phyloP scores from a whole-genome alignment of 441 rosid species.

The Dalechampia spathulata region DNA sequence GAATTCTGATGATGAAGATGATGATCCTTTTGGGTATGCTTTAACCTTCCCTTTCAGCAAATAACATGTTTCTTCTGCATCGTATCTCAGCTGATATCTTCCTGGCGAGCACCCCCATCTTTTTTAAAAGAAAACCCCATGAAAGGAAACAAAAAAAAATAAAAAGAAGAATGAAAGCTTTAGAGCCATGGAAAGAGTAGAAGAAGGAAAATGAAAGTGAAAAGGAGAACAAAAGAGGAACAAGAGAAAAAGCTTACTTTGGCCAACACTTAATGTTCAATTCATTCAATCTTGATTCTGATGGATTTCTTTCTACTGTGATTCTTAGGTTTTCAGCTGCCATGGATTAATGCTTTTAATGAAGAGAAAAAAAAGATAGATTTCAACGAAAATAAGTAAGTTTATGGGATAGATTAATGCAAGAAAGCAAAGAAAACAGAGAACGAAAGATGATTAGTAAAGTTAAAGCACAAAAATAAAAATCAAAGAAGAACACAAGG shows the following conservation, averaged over 20 bases:
- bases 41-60: slow-evolving; percentile 75
- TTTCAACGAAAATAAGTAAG: no score
- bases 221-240: background rate
- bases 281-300: slow-evolving; percentile 54
- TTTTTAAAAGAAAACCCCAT: background rate
- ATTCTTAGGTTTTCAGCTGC: slow-evolving; percentile 40
- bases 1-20: slow-evolving; percentile 36
- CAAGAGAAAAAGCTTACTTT: slow-evolving; percentile 40
- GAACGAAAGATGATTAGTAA: no score
- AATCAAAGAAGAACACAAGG: no score
- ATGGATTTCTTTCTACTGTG: slow-evolving; percentile 58
- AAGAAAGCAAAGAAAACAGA: no score
- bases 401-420: no score
- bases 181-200: no score
- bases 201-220: background rate
- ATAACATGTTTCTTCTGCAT: slow-evolving; percentile 90
- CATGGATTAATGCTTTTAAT: background rate
- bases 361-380: background rate
- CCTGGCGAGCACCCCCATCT: slow-evolving; percentile 98
- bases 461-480: no score
- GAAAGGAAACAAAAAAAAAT: background rate
- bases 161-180: background rate
- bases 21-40: slow-evolving; percentile 57
- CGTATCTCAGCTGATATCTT: slow-evolving; percentile 71
- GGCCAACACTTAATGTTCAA: slow-evolving; percentile 93